phyloP scores from a whole-genome alignment of 1,284 basidiomycete genomes.

The Cutaneotrichosporon sp. region DNA sequence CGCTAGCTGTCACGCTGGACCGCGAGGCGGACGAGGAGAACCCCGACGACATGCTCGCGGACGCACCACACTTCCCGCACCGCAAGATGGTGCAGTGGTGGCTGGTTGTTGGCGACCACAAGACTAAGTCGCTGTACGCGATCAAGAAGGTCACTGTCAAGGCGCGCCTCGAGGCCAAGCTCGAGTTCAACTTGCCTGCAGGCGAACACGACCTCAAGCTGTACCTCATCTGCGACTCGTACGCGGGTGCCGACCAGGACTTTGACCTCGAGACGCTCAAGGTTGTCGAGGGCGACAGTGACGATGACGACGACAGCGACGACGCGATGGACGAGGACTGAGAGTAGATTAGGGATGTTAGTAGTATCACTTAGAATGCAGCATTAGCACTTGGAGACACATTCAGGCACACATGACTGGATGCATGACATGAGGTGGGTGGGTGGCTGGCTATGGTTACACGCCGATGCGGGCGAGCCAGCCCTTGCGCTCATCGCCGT shows the following conservation, averaged over 20 bases:
- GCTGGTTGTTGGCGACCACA: slow-evolving; percentile 84
- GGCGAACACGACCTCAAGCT: slow-evolving; percentile 78
- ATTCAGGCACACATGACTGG: no score
- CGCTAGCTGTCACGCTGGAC: slow-evolving; percentile 73
- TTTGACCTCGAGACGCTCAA: slow-evolving; percentile 74
- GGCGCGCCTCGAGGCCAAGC: slow-evolving; percentile 71
- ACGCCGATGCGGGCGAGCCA: slow-evolving; percentile 1
- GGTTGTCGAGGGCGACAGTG: slow-evolving; percentile 81
- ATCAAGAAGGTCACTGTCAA: slow-evolving; percentile 94
- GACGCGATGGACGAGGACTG: slow-evolving; percentile 52
- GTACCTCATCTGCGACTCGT: slow-evolving; percentile 90
- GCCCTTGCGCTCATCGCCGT: not conserved
- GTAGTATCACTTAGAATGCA: not conserved
- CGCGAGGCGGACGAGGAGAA: slow-evolving; percentile 77
- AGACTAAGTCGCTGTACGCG: slow-evolving; percentile 69
- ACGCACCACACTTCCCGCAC: slow-evolving; percentile 86
- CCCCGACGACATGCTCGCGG: slow-evolving; percentile 71
- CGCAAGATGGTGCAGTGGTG: slow-evolving; percentile 96
- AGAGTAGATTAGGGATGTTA: not conserved
- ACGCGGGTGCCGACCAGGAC: slow-evolving; percentile 86
- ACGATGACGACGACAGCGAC: slow-evolving; percentile 63
- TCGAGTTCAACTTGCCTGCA: slow-evolving; percentile 84
- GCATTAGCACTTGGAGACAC: not conserved
- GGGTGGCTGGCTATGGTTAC: not conserved
- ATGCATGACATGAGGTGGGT: no score